A percentile compares a stretch with the other conserved stretches of the same genome.
Conservation (phyloP, 225 moss, liverwort and hornwort species). For the Marchantia polymorpha region DNA sequence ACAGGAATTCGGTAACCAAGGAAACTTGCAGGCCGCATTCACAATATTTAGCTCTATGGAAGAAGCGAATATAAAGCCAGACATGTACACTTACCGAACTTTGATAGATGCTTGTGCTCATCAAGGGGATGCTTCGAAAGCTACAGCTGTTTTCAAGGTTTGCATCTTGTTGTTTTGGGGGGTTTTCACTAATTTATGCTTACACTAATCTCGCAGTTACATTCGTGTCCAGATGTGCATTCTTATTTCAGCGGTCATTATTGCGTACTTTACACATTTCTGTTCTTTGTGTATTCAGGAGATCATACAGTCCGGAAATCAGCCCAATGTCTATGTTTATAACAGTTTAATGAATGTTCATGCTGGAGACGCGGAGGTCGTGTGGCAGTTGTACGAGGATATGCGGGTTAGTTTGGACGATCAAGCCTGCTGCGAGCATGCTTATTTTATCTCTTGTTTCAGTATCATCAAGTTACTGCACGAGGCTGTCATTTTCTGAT, state of each 20-base stretch:
- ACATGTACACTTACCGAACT: constrained; percentile 79
- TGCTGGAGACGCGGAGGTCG: constrained; percentile 68
- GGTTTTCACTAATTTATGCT: no score
- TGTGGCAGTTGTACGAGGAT: constrained; percentile 62
- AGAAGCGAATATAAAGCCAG: constrained; percentile 62
- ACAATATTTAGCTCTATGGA: constrained; percentile 60
- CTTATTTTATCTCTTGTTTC: no score
- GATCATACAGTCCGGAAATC: constrained; percentile 61
- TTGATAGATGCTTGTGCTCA: constrained; percentile 82
- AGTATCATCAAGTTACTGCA: no score
- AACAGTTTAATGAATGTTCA: constrained; percentile 90
- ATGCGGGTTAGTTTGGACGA: constrained; percentile 59
- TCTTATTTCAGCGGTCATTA: neutral
- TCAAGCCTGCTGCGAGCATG: no score
- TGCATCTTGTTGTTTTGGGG: neutral
- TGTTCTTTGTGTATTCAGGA: constrained; percentile 33
- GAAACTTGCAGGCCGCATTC: constrained; percentile 66
- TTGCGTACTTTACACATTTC: neutral
- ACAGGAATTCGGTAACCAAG: constrained; percentile 65
- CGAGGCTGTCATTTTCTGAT: no score
- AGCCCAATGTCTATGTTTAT: constrained; percentile 75
- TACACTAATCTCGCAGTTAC: no score
- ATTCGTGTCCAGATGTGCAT: neutral
- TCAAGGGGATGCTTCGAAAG: constrained; percentile 62
- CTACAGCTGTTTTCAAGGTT: constrained; percentile 75